Evolutionary conservation across 2,329 filamentous ascomycete genomes (phyloP), one percentile per base, ranked within the genome.

Genomic region (Neonectria sp.): DNA sequence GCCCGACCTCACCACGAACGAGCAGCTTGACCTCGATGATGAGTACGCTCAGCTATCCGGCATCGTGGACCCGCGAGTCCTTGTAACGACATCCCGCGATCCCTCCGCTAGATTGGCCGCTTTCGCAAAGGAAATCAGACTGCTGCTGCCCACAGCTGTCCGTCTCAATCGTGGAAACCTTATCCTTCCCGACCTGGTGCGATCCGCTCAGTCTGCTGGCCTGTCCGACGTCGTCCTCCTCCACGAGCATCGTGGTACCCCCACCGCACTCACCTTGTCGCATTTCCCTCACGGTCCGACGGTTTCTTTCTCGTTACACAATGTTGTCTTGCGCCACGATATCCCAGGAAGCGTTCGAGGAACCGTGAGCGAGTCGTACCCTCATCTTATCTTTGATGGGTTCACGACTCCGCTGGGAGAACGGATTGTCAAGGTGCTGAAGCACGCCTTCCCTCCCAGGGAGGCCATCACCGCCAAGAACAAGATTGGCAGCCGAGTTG

Each of bases 371-470:
- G 96, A 99, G 82, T 92, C 91, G 43, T 99, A 98, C 75, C 96
- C 96, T 0, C 95, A 98, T 77, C 86, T 99, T 3, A 93, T 99
- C 69, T 98, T 99, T 75, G 96, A 99, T 76, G 95, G 95, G 3
- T 98, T 99, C 82, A 92, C 88, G 6, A 94, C 93, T 6, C 89
- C 88, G 37, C 84, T 98, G 6, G 96, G 96, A 61, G 87, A 91
- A 75, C 89, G 96, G 21, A 91, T 98, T 17, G 93, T 95, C 58
- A 95, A 97, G 79, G 93, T 98, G 15, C 81, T 99, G 48, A 97
- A 98, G 81, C 95, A 99, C 74, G 84, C 98, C 3, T 99, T 98
- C 77, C 96, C 96, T 6, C 96, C 97, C 0, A 87, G 95, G 60
- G 95, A 98, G 75, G 86, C 90, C 1, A 87, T 90, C 37, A 93